These are phyloP conservation scores for Tetrastigma voinierianum DNA, from an alignment of 164 flowering plant species.

Conservation along the genomic window DNA sequence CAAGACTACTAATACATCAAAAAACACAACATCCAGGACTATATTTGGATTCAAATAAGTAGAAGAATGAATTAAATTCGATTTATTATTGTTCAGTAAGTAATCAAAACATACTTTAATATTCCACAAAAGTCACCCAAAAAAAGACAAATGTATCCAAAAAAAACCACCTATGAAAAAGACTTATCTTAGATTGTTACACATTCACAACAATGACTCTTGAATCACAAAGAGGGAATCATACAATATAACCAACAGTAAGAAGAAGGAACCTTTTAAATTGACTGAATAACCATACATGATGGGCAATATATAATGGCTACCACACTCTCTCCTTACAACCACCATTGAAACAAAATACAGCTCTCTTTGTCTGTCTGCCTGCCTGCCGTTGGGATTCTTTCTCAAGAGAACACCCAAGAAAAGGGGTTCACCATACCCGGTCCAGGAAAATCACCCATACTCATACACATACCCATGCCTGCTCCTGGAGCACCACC, in stretches of 20 bases:
- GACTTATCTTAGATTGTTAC: slow-evolving; percentile 2
- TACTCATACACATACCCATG: slow-evolving; percentile 18
- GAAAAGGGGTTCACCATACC: slow-evolving; percentile 14
- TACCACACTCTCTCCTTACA: background rate
- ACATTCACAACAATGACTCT: slow-evolving; percentile 14
- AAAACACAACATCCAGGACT: too few species aligned
- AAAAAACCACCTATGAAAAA: slow-evolving; percentile 9
- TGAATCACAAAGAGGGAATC: background rate
- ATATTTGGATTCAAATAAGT: too few species aligned
- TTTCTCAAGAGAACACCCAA: too few species aligned
- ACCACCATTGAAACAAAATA: background rate
- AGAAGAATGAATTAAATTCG: background rate
- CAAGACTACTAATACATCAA: too few species aligned
- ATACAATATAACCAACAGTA: background rate
- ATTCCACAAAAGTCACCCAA: background rate
- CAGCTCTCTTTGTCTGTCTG: background rate
- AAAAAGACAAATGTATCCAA: too few species aligned
- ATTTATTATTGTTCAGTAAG: slow-evolving; percentile 1
- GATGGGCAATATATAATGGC: background rate
- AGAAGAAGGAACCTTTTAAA: background rate
- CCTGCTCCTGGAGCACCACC: slow-evolving; percentile 12
- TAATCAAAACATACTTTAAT: background rate
- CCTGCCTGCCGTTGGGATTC: too few species aligned
- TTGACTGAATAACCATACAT: background rate
- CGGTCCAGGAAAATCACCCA: slow-evolving; percentile 13